Evolutionary conservation across 129 eudicot species (phyloP).

Genomic region (Flaveria bidentis): DNA sequence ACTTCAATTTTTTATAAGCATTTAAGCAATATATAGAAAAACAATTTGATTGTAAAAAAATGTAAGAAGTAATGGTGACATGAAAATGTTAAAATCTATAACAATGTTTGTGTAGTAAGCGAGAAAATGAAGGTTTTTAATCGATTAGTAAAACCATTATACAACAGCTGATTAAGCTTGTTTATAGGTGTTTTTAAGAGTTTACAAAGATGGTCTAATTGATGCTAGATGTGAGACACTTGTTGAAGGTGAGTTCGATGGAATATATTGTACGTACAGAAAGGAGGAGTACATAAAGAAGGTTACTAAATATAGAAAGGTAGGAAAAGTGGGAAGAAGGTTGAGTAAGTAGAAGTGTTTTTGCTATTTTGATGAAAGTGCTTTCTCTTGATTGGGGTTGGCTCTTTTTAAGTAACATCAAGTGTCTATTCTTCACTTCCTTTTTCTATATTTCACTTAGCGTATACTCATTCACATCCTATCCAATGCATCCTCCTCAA

Average conservation of each 20-base stretch:
- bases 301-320: conserved; percentile 30
- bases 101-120: no score
- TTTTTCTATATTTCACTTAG: conserved; percentile 30
- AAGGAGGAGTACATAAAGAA: conserved; percentile 35
- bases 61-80: no score
- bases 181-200: no score
- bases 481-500: conserved; percentile 2
- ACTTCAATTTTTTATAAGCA: no score
- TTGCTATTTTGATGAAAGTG: conserved; percentile 40
- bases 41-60: no score
- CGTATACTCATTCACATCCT: conserved; percentile 18
- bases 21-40: no score
- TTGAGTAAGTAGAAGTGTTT: conserved; percentile 42
- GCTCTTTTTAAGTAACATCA: conserved; percentile 35
- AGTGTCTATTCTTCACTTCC: conserved; percentile 40
- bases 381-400: conserved; percentile 24
- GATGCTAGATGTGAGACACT: no score
- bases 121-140: no score
- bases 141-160: no score
- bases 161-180: no score
- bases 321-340: conserved; percentile 41
- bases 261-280: conserved; percentile 26
- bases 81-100: no score
- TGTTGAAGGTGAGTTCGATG: conserved; percentile 7
- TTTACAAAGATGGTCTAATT: no score